Conservation (phyloP, 805 yeast genomes). For the Wickerhamia fluorescens region DNA sequence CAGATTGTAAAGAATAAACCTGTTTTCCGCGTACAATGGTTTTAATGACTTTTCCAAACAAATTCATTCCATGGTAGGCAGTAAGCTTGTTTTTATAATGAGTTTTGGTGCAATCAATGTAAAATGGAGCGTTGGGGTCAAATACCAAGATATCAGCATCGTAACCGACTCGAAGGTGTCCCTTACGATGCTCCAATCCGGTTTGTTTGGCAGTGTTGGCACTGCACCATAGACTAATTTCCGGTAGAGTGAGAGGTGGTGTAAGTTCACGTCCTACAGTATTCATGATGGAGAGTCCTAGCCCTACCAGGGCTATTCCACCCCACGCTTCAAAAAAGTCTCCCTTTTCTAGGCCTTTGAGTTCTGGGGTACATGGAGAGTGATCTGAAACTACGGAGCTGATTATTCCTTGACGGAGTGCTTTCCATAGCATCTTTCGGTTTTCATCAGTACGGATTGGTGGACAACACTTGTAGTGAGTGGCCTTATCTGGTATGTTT, state of each 20-base stretch:
- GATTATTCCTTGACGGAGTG: conserved; percentile 56
- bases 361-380: conserved; percentile 91
- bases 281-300: conserved; percentile 76
- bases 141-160: conserved; percentile 89
- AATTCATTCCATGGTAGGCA: conserved; percentile 68
- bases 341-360: conserved; percentile 74
- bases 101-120: conserved; percentile 47
- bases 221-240: conserved; percentile 75
- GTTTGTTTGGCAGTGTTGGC: conserved; percentile 80
- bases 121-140: conserved; percentile 51
- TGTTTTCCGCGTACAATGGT: conserved; percentile 73
- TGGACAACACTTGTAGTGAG: conserved; percentile 91
- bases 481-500: conserved; percentile 64
- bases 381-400: conserved; percentile 91
- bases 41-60: conserved; percentile 70
- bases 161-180: conserved; percentile 61
- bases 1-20: conserved; percentile 51
- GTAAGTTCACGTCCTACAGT: conserved; percentile 58
- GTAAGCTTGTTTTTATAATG: conserved; percentile 82
- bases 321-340: conserved; percentile 96
- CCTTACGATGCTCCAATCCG: conserved; percentile 69
- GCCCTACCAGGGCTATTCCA: conserved; percentile 88
- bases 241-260: conserved; percentile 46
- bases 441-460: conserved; percentile 79
- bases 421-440: conserved; percentile 70